Percentiles rank a stretch among this genome's conserved stretches.
phyloP scores from a whole-genome alignment of 208 protist species.

The Naegleria lovaniensis region DNA sequence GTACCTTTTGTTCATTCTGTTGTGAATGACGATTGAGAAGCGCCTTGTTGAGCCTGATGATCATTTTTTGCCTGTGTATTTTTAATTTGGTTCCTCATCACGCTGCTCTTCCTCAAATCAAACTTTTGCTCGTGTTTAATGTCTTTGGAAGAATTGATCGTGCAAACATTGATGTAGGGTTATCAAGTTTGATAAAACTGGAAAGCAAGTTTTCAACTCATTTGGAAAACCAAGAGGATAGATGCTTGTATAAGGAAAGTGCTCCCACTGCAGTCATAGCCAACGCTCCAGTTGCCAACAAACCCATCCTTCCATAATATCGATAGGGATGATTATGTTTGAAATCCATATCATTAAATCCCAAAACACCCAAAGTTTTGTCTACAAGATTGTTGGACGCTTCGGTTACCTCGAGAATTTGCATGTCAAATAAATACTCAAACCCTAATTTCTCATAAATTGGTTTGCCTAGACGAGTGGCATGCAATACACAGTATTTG shows the following conservation, averaged over 20 bases:
- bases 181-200: no score
- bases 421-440: neutral
- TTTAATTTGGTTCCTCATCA: no score
- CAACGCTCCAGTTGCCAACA: neutral
- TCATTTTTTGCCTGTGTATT: no score
- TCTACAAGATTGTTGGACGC: neutral
- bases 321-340: neutral
- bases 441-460: neutral
- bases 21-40: no score
- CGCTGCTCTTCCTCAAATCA: no score
- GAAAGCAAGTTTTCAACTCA: no score
- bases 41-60: no score
- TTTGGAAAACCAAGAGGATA: neutral
- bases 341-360: neutral
- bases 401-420: neutral
- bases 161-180: no score
- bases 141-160: no score
- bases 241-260: neutral
- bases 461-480: neutral
- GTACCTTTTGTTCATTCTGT: no score
- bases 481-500: neutral
- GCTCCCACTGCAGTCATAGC: neutral
- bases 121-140: no score
- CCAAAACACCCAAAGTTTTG: neutral
- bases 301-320: neutral